Percentiles rank a stretch among this genome's conserved stretches.
Evolutionary conservation across 2,329 filamentous ascomycete genomes (phyloP).

Genomic region (Davidsoniella australis): DNA sequence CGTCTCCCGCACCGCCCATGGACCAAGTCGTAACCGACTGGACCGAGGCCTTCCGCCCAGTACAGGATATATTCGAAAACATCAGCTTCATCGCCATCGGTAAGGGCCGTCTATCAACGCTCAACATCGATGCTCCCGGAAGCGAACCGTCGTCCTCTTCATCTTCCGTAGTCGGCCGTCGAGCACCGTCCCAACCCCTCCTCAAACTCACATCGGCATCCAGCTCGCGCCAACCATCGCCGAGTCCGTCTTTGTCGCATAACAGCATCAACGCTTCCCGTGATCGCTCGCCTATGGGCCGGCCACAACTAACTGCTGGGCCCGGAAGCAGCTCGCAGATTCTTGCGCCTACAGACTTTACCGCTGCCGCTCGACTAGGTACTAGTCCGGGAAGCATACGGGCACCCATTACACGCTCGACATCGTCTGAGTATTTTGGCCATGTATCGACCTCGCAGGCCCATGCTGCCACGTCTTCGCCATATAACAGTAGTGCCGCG

Average conservation of each 20-base stretch:
- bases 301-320: neutral
- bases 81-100: constrained; percentile 48
- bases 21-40: constrained; percentile 52
- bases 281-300: constrained; percentile 2
- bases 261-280: neutral
- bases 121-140: constrained; percentile 6
- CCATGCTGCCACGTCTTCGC: neutral
- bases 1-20: constrained; percentile 55
- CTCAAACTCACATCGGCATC: neutral
- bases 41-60: constrained; percentile 43
- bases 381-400: neutral
- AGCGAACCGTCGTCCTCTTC: constrained; percentile 8
- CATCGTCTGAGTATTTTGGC: constrained; percentile 10
- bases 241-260: neutral
- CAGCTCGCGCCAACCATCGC: constrained; percentile 3
- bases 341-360: constrained; percentile 12
- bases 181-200: neutral
- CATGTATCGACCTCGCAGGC: constrained; percentile 8
- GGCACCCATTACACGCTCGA: constrained; percentile 2
- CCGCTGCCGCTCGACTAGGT: constrained; percentile 6
- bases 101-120: constrained; percentile 36
- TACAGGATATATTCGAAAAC: constrained; percentile 49
- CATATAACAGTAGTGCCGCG: no score
- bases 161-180: no score
- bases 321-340: constrained; percentile 6